Percentiles rank a stretch among this genome's conserved stretches.
Conservation (phyloP, 2,329 filamentous ascomycete genomes). For the Ascochyta fabae region DNA sequence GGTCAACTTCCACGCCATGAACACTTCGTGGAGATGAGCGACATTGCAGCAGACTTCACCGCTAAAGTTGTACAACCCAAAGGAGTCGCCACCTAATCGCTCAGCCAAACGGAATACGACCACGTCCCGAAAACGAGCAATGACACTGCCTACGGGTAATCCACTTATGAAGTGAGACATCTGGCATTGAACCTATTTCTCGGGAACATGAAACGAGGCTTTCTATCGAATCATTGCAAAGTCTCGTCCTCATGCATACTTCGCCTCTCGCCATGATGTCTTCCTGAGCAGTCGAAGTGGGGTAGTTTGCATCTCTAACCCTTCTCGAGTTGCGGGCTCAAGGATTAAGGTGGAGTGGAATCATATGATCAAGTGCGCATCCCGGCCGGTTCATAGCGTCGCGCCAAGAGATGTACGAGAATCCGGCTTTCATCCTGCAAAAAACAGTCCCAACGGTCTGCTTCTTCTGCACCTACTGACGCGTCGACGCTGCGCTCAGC, state of each 20-base stretch:
- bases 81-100: slow-evolving; percentile 24
- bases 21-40: slow-evolving; percentile 12
- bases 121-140: slow-evolving; percentile 15
- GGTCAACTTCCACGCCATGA: slow-evolving; percentile 3
- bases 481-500: slow-evolving; percentile 2
- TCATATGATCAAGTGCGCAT: slow-evolving; percentile 44
- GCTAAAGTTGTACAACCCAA: slow-evolving; percentile 42
- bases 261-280: slow-evolving; percentile 6
- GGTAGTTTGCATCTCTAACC: slow-evolving; percentile 24
- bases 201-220: slow-evolving; percentile 38
- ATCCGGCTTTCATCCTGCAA: slow-evolving; percentile 22
- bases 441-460: slow-evolving; percentile 30
- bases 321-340: slow-evolving; percentile 30
- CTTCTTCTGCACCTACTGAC: slow-evolving; percentile 15
- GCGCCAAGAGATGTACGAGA: slow-evolving; percentile 30
- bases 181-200: slow-evolving; percentile 14
- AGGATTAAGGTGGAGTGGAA: slow-evolving; percentile 31
- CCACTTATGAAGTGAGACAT: slow-evolving; percentile 21
- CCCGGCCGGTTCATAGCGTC: slow-evolving; percentile 30
- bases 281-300: slow-evolving; percentile 12
- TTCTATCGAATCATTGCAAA: slow-evolving; percentile 11
- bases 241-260: slow-evolving; percentile 1
- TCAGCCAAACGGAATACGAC: slow-evolving; percentile 26
- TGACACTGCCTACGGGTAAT: slow-evolving; percentile 1
- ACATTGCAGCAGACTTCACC: slow-evolving; percentile 27